phyloP scores from a whole-genome alignment of 129 eudicot species.

The Helichrysum umbraculigerum region DNA sequence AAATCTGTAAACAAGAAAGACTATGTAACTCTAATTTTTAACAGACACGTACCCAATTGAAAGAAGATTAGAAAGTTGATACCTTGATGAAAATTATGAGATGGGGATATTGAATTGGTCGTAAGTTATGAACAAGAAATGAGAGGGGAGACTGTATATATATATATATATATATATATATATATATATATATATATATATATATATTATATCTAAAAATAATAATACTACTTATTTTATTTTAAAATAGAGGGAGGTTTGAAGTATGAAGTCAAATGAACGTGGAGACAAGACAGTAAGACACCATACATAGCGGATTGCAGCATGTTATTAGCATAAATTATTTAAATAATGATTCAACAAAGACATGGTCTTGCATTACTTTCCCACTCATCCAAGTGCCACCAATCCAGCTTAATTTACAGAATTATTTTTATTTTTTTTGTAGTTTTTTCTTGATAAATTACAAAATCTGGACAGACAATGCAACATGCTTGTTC shows the following conservation, averaged over 20 bases:
- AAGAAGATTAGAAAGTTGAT: constrained; percentile 2
- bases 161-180: not conserved
- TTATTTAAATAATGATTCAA: not conserved
- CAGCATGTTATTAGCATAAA: not conserved
- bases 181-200: not conserved
- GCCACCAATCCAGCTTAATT: constrained; percentile 2
- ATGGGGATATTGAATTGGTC: constrained; percentile 19
- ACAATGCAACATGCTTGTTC: not conserved
- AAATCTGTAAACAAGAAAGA: constrained; percentile 7
- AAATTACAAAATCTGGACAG: not conserved
- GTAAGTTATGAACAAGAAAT: not conserved
- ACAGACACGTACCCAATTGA: not conserved
- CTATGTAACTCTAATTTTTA: not conserved
- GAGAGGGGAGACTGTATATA: not conserved
- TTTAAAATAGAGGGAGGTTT: constrained; percentile 9
- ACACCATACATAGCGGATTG: constrained; percentile 15
- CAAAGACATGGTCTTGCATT: constrained; percentile 11
- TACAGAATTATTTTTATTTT: not conserved
- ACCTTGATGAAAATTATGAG: constrained; percentile 23
- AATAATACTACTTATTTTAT: not conserved
- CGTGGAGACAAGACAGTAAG: constrained; percentile 36
- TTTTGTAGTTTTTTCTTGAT: too few relatives aligned
- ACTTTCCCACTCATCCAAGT: constrained; percentile 9
- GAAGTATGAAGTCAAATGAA: constrained; percentile 35
- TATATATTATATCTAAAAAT: too few relatives aligned